Conservation (phyloP, 306 rosid species). For the Hylodesmum podocarpum region DNA sequence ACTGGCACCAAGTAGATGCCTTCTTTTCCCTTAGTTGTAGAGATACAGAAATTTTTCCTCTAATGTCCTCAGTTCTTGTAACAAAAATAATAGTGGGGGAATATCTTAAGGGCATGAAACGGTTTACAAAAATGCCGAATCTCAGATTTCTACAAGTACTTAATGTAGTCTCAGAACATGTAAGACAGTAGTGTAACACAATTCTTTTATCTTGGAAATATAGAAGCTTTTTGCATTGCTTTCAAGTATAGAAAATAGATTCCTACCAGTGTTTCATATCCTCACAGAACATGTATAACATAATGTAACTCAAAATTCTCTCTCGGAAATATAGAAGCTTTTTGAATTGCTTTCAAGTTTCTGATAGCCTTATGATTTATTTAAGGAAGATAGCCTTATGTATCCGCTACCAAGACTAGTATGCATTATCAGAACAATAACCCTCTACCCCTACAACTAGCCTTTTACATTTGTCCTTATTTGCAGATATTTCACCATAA, state of each 20-base stretch:
- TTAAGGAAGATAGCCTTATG: background rate
- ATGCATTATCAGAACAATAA: background rate
- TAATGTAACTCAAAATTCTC: background rate
- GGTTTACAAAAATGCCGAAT: background rate
- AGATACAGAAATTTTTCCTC: background rate
- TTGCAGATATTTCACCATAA: too few species aligned
- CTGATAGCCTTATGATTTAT: background rate
- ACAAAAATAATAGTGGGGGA: background rate
- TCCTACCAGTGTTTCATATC: background rate
- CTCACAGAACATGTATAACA: background rate
- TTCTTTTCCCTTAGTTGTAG: slow-evolving; percentile 11
- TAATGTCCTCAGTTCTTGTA: background rate
- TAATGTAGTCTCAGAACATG: slow-evolving; percentile 8
- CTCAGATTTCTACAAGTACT: background rate
- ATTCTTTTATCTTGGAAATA: background rate
- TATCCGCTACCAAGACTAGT: background rate
- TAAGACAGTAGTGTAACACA: background rate
- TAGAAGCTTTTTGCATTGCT: slow-evolving; percentile 12
- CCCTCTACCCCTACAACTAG: background rate
- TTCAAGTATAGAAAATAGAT: background rate
- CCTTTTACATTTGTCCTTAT: background rate
- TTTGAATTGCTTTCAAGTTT: background rate
- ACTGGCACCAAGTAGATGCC: slow-evolving; percentile 5
- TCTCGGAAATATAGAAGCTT: background rate
- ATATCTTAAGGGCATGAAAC: background rate